Conservation (phyloP, 176 grass and related monocot species). For the Triticum dicoccoides region DNA sequence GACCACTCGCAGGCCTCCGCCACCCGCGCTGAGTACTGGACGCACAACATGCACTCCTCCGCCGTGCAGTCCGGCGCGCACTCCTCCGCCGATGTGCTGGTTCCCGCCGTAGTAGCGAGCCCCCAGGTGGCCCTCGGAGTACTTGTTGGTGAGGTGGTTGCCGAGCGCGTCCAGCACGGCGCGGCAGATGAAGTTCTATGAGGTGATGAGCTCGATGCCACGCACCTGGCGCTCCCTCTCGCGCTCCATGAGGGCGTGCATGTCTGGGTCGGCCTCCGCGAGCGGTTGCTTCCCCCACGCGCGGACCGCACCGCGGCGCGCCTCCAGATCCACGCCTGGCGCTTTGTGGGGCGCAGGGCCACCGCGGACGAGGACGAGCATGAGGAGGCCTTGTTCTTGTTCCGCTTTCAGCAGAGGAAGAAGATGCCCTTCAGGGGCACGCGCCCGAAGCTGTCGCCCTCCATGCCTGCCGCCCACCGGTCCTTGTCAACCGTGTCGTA, state of each 20-base stretch:
- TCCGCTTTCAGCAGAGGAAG: too few species aligned
- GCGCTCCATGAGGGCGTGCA: constrained; percentile 76
- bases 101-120: constrained; percentile 87
- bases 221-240: constrained; percentile 84
- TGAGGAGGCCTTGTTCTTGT: constrained; percentile 32
- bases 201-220: constrained; percentile 92
- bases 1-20: too few species aligned
- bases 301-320: constrained; percentile 53
- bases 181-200: constrained; percentile 95
- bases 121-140: constrained; percentile 78
- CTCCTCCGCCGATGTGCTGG: constrained; percentile 63
- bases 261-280: constrained; percentile 67
- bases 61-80: too few species aligned
- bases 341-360: constrained; percentile 42
- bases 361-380: constrained; percentile 60
- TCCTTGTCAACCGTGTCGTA: too few species aligned
- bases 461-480: too few species aligned
- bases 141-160: constrained; percentile 99
- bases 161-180: constrained; percentile 91
- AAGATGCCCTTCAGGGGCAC: too few species aligned
- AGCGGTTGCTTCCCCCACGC: constrained; percentile 80
- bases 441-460: too few species aligned
- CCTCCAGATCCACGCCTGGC: constrained; percentile 51
- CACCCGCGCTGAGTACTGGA: too few species aligned
- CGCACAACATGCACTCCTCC: too few species aligned